Evolutionary conservation across 78 protist species (phyloP), one percentile per base, ranked within the genome.

Genomic region (Tieghemostelium lacteum): DNA sequence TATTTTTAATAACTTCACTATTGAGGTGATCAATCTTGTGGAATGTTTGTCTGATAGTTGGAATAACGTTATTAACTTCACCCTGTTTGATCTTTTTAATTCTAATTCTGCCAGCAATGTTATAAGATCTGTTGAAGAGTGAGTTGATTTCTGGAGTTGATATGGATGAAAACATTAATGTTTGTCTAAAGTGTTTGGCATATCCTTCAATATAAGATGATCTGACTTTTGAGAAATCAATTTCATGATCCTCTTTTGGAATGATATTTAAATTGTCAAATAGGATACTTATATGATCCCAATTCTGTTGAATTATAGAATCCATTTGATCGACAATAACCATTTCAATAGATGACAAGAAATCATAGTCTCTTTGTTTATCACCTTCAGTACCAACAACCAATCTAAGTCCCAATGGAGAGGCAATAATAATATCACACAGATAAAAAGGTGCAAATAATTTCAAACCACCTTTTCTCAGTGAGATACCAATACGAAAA

Each of bases 331-430:
- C 97, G 34, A 94, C n/a, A 20, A 95, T 58, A 3, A 65, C 20
- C 16, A 96, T 28, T 86, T 96, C 97, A 28, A 96, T 55, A 0
- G 96, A 93, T 12, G 96, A 93, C 5, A 96, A 76, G 50, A 88
- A 95, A 75, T 96, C 97, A 65, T 64, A 73, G 24, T 83, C 76
- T 45, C 88, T 20, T 67, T 75, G 83, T 50, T 34, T n/a, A 36
- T 87, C 92, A 60, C 88, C 93, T 29, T 75, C 71, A 22, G 77
- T 70, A 17, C 92, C 96, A 49, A 77, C 88, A 16, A 86, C 73
- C 55, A 88, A 26, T n/a, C 96, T 65, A 31, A 96, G 75, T 49
- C 96, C 96, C 1, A 96, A 37, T 29, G 98, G 98, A 6, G 96
- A 93, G 2, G 98, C 97, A 40, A 96, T 37, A 34, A 96, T 63